Evolutionary conservation across 2,329 filamentous ascomycete genomes (phyloP), one percentile per base, ranked within the genome.

Genomic region (Claviceps monticola): DNA sequence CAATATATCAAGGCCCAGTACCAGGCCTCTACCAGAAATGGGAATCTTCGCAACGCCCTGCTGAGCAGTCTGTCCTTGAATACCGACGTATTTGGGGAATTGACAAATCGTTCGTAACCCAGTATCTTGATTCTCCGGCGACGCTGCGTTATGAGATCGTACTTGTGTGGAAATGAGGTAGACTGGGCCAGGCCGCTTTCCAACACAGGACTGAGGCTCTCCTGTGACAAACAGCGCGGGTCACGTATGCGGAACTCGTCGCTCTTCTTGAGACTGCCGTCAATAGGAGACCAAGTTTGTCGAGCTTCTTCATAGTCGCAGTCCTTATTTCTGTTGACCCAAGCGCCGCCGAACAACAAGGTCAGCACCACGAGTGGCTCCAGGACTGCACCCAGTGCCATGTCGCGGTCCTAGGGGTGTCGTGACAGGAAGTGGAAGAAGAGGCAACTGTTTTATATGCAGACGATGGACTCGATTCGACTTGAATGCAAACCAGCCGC

Each of bases 1-100:
- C 55, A 56, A 38, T 56, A 56, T n/a, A 56, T 49, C 23, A 56
- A 48, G 7, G 50, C 83, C 83, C 83, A 88, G 68, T 88, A 88
- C 49, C 88, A 88, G 37, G 78, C 82, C 65, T 88, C 85, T 1
- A 82, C 80, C 23, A 88, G 65, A 62, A 88, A 88, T 0, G 85
- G 84, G 57, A 86, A 79, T 60, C 78, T 82, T 52, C 72, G 73
- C 14, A 88, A 71, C 37, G 88, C 58, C 3, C 83, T 73, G 62
- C 80, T 84, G 48, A 85, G 69, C 13, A 83, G 66, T 46, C 78
- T 74, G 55, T 78, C 73, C 56, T 75, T 72, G 61, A 82, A 84
- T 8, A 77, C 68, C 38, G 69, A 67, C 0, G 81, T 84, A 62
- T 85, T 67, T 38, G 65, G 64, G 1, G 64, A 64, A 11, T 60